Base-by-base conservation (phyloP, 1,284 basidiomycete species). In the Phenoliferia sp. region DNA sequence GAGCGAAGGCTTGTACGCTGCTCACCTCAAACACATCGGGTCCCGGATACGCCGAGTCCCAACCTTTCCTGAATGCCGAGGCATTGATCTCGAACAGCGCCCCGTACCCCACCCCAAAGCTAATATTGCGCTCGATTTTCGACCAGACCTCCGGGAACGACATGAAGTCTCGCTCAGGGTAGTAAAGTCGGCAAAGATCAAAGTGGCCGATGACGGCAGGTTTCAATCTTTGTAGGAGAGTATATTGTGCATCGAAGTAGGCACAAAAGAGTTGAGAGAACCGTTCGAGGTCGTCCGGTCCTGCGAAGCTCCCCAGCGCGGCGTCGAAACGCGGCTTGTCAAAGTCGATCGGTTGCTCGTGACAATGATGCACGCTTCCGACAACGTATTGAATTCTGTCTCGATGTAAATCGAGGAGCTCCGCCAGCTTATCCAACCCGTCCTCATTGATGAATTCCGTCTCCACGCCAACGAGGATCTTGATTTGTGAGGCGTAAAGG, bases 171-270 rank as follows among this genome's bases (percentile, higher is more conserved):
- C 89, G 77, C 26, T 79, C 70, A 1, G 92, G 89, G 35, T 82
- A 82, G 81, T 89, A 96, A 22, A 96, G 83, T 3, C 91, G 85
- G 77, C 90, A 94, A 0, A 94, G 84, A 79, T 99, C 95, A 71
- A 98, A 84, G 79, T 99, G 95, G 0, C 93, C 96, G 63, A 99
- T 84, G 48, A 99, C 84, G 78, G 95, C 92, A 16, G 95, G 96
- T 64, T 84, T 85, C 77, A 92, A 86, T 9, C 84, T 83, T 59
- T 81, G 75, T 54, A 96, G 76, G 48, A 97, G 79, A 48, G 83
- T 81, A 77, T 85, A 86, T 75, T 97, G 94, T 5, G 86, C 84
- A 76, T 95, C 92, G 71, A 96, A 88, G 80, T 96, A 97, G 3
- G 82, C 77, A 22, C 80, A 80, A 28, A 94, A 82, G 76, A 92